Evolutionary conservation across 2,329 filamentous ascomycete species (phyloP).

Genomic region (Aspergillus sp.): DNA sequence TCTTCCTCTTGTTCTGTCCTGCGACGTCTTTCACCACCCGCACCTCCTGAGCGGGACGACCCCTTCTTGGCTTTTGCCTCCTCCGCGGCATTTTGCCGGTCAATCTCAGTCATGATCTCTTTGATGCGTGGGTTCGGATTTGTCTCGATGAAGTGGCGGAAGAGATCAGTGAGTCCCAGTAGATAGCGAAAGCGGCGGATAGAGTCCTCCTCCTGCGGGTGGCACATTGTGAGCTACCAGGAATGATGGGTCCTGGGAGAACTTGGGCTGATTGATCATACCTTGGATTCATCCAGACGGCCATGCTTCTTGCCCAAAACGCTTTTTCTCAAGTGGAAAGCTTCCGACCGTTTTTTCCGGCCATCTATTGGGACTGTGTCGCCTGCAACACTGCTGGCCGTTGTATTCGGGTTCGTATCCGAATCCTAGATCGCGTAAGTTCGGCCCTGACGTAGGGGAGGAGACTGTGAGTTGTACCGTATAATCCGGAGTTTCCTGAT

Average conservation of each 20-base stretch:
- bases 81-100: slow-evolving; percentile 80
- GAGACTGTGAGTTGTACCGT: slow-evolving; percentile 44
- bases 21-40: slow-evolving; percentile 72
- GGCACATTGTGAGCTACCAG: slow-evolving; percentile 14
- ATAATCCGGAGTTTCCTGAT: slow-evolving; percentile 62
- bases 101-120: slow-evolving; percentile 90
- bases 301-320: slow-evolving; percentile 96
- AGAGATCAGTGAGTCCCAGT: slow-evolving; percentile 90
- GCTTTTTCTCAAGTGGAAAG: slow-evolving; percentile 83
- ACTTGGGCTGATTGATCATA: slow-evolving; percentile 39
- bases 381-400: slow-evolving; percentile 80
- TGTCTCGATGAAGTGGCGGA: slow-evolving; percentile 97
- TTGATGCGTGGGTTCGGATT: slow-evolving; percentile 95
- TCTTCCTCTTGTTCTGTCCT: slow-evolving; percentile 98
- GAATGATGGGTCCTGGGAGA: not conserved
- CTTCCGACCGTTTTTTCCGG: slow-evolving; percentile 81
- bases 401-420: slow-evolving; percentile 65
- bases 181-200: slow-evolving; percentile 93
- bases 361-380: slow-evolving; percentile 69
- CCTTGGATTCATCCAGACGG: slow-evolving; percentile 86
- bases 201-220: slow-evolving; percentile 79
- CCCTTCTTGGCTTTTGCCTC: slow-evolving; percentile 69
- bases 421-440: slow-evolving; percentile 52
- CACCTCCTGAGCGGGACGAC: slow-evolving; percentile 78
- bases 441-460: not conserved